phyloP scores from a whole-genome alignment of 352 stramenopile species.

The Phytopythium chamaehyphon region DNA sequence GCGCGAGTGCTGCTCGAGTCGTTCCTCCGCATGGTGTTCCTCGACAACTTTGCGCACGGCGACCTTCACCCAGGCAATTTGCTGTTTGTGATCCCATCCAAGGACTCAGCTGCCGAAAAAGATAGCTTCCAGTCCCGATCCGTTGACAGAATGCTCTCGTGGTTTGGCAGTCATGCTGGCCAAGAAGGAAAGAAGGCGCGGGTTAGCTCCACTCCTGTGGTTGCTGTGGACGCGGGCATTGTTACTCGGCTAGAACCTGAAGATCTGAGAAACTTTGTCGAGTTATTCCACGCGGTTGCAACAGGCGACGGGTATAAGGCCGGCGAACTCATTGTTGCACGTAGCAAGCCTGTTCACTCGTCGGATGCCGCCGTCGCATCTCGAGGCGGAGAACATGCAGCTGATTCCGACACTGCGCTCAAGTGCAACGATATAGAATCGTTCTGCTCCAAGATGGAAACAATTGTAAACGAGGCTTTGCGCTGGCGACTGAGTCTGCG shows the following conservation, averaged over 20 bases:
- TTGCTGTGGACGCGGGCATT: conserved; percentile 84
- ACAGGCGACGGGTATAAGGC: conserved; percentile 79
- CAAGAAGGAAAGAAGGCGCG: conserved; percentile 1
- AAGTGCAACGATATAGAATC: conserved; percentile 73
- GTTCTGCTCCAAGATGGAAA: conserved; percentile 70
- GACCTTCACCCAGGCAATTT: conserved; percentile 93
- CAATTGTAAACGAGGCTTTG: conserved; percentile 63
- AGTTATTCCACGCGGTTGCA: conserved; percentile 81
- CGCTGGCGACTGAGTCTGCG: conserved; percentile 59
- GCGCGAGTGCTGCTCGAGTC: conserved; percentile 79
- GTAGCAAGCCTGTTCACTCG: conserved; percentile 35
- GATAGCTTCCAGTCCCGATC: neutral
- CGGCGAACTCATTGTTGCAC: conserved; percentile 67
- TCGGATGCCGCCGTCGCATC: neutral
- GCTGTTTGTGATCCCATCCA: conserved; percentile 32
- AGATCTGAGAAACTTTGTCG: conserved; percentile 82
- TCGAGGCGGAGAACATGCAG: neutral
- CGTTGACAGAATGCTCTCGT: neutral
- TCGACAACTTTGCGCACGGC: conserved; percentile 94
- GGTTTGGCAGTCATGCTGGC: neutral
- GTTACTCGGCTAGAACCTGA: conserved; percentile 72
- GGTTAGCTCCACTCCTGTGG: conserved; percentile 28
- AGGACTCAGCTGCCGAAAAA: too few species aligned
- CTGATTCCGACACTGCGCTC: neutral
- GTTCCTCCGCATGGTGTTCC: conserved; percentile 94